A percentile compares a stretch with the other conserved stretches of the same genome.
These are phyloP conservation scores for Candida michaelii DNA, from an alignment of 805 yeast species.

Conservation along the genomic window DNA sequence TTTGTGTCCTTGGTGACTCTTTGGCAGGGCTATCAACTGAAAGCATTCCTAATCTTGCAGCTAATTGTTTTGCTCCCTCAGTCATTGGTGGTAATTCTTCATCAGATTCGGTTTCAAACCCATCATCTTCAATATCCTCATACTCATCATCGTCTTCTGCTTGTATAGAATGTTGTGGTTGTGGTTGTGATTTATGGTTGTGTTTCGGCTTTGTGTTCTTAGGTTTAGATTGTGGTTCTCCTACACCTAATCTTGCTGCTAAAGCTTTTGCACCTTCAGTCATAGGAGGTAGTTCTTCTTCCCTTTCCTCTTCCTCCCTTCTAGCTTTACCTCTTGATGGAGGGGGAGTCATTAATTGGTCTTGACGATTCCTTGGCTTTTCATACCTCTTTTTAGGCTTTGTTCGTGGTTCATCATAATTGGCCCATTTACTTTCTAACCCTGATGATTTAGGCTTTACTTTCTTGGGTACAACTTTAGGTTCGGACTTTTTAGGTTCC, in stretches of 20 bases:
- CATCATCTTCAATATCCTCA: not conserved
- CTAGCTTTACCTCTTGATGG: not conserved
- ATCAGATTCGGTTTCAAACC: constrained; percentile 9
- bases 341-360: constrained; percentile 3
- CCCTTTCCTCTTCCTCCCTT: constrained; percentile 8
- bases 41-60: constrained; percentile 22
- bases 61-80: constrained; percentile 25
- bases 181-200: not conserved
- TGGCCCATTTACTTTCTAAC: constrained; percentile 8
- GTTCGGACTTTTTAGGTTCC: constrained; percentile 1
- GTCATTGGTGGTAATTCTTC: constrained; percentile 20
- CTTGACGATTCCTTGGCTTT: not conserved
- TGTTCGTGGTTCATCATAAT: not conserved
- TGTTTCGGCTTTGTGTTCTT: not conserved
- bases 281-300: constrained; percentile 17
- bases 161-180: not conserved
- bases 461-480: constrained; percentile 1
- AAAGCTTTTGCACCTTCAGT: constrained; percentile 25
- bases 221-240: not conserved
- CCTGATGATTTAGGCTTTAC: not conserved
- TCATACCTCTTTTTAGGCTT: not conserved
- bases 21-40: constrained; percentile 9
- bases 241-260: constrained; percentile 25
- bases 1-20: no score
- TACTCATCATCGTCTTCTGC: constrained; percentile 10